Conservation (phyloP, 2,329 filamentous ascomycete species). For the Cladobotryum protrusum region DNA sequence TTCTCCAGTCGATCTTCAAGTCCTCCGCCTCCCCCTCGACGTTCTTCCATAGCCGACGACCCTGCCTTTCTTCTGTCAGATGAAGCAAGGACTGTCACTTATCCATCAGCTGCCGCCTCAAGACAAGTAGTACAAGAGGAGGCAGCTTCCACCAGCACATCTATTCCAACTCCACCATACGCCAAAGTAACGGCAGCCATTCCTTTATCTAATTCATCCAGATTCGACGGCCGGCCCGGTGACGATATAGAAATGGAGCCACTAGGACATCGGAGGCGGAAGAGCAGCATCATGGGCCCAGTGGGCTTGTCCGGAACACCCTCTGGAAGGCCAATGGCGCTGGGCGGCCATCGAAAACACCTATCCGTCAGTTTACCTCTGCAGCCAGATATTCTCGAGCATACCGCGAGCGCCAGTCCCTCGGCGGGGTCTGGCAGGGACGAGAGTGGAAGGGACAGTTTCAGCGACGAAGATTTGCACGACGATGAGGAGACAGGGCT, state of each 20-base stretch:
- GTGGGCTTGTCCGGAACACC: slow-evolving; percentile 21
- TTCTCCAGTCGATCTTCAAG: slow-evolving; percentile 6
- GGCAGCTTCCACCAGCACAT: slow-evolving; percentile 5
- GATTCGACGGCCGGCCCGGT: slow-evolving; percentile 14
- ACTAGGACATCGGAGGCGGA: slow-evolving; percentile 49
- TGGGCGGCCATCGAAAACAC: slow-evolving; percentile 11
- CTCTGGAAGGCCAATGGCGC: slow-evolving; percentile 14
- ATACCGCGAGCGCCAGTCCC: slow-evolving; percentile 21
- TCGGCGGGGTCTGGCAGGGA: slow-evolving; percentile 20
- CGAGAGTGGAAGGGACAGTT: slow-evolving; percentile 44
- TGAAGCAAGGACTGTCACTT: slow-evolving; percentile 6
- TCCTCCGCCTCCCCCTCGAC: slow-evolving; percentile 1
- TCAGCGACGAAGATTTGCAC: slow-evolving; percentile 66
- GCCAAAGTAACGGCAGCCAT: background rate
- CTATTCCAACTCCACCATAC: slow-evolving; percentile 1
- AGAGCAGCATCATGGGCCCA: slow-evolving; percentile 47
- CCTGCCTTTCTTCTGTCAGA: background rate
- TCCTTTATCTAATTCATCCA: slow-evolving; percentile 1
- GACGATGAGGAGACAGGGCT: slow-evolving; percentile 89
- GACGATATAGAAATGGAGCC: slow-evolving; percentile 52
- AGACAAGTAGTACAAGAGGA: background rate
- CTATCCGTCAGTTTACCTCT: slow-evolving; percentile 26
- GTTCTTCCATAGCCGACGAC: slow-evolving; percentile 6
- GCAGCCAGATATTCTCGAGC: slow-evolving; percentile 42
- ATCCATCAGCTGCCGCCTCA: slow-evolving; percentile 1